phyloP scores from a whole-genome alignment of 495 filamentous ascomycete genomes.

The Cryomyces minteri region DNA sequence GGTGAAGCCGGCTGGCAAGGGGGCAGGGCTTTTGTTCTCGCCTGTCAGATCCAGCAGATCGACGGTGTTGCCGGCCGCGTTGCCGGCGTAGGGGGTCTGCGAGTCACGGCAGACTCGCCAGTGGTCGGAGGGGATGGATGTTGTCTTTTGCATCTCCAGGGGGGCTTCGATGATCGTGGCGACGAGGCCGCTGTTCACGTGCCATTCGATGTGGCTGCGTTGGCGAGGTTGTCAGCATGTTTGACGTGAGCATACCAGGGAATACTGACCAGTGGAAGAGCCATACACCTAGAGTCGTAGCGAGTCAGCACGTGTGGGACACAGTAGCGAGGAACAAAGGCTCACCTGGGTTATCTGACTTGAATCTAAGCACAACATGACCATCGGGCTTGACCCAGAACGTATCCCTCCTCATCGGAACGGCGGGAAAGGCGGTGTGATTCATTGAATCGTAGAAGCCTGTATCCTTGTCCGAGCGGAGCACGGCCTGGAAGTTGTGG shows the following conservation, averaged over 20 bases:
- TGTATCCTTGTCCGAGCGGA: constrained; percentile 31
- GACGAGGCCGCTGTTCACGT: constrained; percentile 52
- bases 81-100: constrained; percentile 35
- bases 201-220: constrained; percentile 51
- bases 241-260: no score
- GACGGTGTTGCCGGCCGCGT: constrained; percentile 53
- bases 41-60: constrained; percentile 48
- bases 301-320: neutral
- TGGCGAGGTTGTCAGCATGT: no score
- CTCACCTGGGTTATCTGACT: constrained; percentile 44
- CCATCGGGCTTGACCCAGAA: constrained; percentile 30
- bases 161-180: constrained; percentile 58
- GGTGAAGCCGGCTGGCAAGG: constrained; percentile 55
- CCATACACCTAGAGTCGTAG: constrained; percentile 33
- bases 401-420: constrained; percentile 41
- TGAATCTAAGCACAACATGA: constrained; percentile 28
- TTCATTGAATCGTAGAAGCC: constrained; percentile 26
- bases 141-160: constrained; percentile 35
- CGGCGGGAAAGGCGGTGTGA: constrained; percentile 22
- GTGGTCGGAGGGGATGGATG: constrained; percentile 46
- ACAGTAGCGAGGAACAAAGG: constrained; percentile 4
- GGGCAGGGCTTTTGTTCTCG: constrained; percentile 32
- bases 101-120: constrained; percentile 36
- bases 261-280: constrained; percentile 44
- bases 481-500: constrained; percentile 60